phyloP scores from a whole-genome alignment of 495 filamentous ascomycete species.

The Cetradonia linearis region DNA sequence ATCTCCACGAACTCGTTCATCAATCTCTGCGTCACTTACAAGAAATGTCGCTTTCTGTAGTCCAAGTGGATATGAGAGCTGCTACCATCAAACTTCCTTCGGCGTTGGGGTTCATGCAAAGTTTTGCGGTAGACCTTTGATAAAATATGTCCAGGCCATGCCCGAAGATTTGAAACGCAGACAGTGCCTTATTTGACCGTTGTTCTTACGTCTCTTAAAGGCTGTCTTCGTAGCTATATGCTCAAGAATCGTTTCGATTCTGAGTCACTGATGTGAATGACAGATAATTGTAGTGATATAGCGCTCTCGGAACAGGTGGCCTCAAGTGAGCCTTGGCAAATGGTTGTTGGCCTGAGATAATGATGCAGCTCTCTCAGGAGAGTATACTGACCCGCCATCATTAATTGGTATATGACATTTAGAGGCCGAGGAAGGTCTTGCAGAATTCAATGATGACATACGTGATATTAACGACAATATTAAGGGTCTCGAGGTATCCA shows the following conservation, averaged over 20 bases:
- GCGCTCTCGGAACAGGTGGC: too few species aligned
- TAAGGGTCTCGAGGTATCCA: background rate
- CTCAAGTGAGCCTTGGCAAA: too few species aligned
- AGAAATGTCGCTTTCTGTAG: background rate
- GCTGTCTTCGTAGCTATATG: background rate
- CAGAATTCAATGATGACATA: too few species aligned
- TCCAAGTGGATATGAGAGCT: background rate
- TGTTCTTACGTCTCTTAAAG: conserved; percentile 1
- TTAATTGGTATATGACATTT: too few species aligned
- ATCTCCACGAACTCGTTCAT: background rate
- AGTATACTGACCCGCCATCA: too few species aligned
- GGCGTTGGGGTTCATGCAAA: conserved; percentile 2
- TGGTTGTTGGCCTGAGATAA: too few species aligned
- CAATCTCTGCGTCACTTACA: conserved; percentile 6
- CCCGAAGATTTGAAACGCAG: background rate
- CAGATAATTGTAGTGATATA: too few species aligned
- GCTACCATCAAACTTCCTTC: conserved; percentile 3
- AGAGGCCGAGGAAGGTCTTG: too few species aligned
- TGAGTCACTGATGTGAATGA: background rate
- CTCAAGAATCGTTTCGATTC: background rate
- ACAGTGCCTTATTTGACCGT: background rate
- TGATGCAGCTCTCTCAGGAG: too few species aligned
- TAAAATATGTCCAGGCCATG: background rate
- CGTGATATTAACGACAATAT: too few species aligned
- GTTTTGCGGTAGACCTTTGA: conserved; percentile 4